Conservation (phyloP, 257 asterid genomes). For the Anisodus acutangulus region DNA sequence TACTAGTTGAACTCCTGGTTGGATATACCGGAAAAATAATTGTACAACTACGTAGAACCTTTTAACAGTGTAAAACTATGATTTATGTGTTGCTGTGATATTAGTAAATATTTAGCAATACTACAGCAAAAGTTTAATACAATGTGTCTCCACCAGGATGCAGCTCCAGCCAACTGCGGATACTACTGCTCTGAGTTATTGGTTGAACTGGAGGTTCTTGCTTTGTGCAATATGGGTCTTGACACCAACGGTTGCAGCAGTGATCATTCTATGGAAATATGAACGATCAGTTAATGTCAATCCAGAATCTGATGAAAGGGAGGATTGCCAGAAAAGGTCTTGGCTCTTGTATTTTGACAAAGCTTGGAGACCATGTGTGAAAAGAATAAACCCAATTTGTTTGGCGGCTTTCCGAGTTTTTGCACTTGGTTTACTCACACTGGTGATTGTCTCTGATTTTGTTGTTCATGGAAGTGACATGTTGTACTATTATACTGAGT, state of each 20-base stretch:
- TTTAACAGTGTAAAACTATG: neutral
- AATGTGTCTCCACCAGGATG: slow-evolving; percentile 58
- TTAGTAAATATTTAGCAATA: neutral
- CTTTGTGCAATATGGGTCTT: slow-evolving; percentile 76
- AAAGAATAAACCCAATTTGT: slow-evolving; percentile 56
- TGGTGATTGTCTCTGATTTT: slow-evolving; percentile 59
- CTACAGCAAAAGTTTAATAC: slow-evolving; percentile 9
- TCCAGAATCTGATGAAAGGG: slow-evolving; percentile 40
- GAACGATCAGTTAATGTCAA: slow-evolving; percentile 45
- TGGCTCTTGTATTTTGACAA: slow-evolving; percentile 37
- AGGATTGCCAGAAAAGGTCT: slow-evolving; percentile 34
- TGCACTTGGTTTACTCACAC: slow-evolving; percentile 67
- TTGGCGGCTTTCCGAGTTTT: slow-evolving; percentile 63
- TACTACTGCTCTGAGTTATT: slow-evolving; percentile 67
- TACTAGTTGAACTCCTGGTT: neutral
- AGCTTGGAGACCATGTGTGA: slow-evolving; percentile 85
- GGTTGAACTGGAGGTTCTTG: slow-evolving; percentile 86
- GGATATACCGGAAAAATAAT: neutral
- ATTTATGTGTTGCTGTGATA: neutral
- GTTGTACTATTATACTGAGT: slow-evolving; percentile 88
- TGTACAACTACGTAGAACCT: neutral
- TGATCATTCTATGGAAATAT: slow-evolving; percentile 68
- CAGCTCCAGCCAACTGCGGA: slow-evolving; percentile 54
- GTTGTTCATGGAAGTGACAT: slow-evolving; percentile 66
- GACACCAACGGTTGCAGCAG: slow-evolving; percentile 52